Base-by-base conservation (phyloP, 2,329 filamentous ascomycete species). In the Diaporthe helianthi region DNA sequence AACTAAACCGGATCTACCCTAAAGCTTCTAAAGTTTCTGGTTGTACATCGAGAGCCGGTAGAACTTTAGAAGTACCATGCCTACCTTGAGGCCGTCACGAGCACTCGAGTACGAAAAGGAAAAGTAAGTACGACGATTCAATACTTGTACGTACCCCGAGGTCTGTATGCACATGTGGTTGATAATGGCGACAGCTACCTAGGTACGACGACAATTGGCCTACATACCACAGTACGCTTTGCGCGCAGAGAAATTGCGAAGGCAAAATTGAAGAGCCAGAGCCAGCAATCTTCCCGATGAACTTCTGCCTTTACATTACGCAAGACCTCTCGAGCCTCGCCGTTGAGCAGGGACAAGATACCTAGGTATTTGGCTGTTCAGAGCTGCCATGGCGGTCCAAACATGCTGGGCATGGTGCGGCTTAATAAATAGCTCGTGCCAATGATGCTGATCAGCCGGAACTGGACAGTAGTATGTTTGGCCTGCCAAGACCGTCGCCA, bases 1-100 rank as follows among this genome's bases (percentile, higher is more conserved):
- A 65, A 24, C 52, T 73, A n/a, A 71, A 73, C 38, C 71, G 53
- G 53, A 67, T n/a, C n/a, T 73, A 33, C 31, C n/a, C n/a, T n/a
- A n/a, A 38, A 12, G 72, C 69, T n/a, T n/a, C n/a, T n/a, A n/a
- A n/a, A n/a, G n/a, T n/a, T 53, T 71, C 47, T 72, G 69, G 2
- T 65, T 71, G 31, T 70, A 26, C 44, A 54, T 68, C 33, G 68
- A 63, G 53, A 69, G 60, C 33, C 51, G n/a, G 47, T 55, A 33
- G 52, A 55, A 47, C 36, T 68, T 41, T 55, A 33, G 52, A 55
- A 47, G 44, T 68, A 54, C 67, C 69, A n/a, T n/a, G n/a, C n/a
- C n/a, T n/a, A n/a, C n/a, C n/a, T n/a, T n/a, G n/a, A n/a, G n/a
- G n/a, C n/a, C n/a, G n/a, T n/a, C n/a, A n/a, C 54, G 44, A 4